phyloP scores from a whole-genome alignment of 2,329 filamentous ascomycete genomes.

The Pestalotiopsis sp. region DNA sequence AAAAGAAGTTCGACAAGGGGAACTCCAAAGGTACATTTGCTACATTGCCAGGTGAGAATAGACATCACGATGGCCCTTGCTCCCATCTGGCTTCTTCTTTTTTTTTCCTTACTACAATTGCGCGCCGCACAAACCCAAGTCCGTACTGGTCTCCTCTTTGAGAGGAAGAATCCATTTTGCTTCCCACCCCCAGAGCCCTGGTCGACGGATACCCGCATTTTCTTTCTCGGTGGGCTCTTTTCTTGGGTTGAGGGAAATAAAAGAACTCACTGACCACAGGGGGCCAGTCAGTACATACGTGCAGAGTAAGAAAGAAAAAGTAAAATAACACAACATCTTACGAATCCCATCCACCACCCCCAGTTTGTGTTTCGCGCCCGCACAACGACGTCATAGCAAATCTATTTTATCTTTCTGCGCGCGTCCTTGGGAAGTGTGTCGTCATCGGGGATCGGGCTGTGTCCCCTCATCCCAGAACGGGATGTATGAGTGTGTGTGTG shows the following conservation, averaged over 20 bases:
- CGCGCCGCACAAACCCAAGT: no score
- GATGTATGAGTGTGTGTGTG: not conserved
- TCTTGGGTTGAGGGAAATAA: not conserved
- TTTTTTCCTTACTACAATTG: no score
- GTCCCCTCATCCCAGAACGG: not conserved
- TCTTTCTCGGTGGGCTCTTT: not conserved
- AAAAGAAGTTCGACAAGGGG: not conserved
- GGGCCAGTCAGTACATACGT: no score
- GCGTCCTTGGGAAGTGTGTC: not conserved
- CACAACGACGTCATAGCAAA: slow-evolving; percentile 5
- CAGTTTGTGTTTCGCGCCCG: not conserved
- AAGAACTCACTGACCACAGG: not conserved
- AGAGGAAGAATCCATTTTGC: no score
- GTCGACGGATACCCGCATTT: not conserved
- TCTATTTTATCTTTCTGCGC: not conserved
- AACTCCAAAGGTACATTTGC: no score
- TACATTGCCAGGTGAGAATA: no score
- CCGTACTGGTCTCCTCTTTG: not conserved
- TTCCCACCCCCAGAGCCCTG: not conserved
- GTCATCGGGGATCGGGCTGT: slow-evolving; percentile 6
- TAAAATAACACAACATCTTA: not conserved
- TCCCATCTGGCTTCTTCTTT: no score
- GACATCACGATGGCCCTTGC: no score
- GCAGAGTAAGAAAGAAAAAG: not conserved
- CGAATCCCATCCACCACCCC: not conserved